These are phyloP conservation scores for Leptographium galeiforme DNA, from an alignment of 2,329 filamentous ascomycete species.

Conservation along the genomic window DNA sequence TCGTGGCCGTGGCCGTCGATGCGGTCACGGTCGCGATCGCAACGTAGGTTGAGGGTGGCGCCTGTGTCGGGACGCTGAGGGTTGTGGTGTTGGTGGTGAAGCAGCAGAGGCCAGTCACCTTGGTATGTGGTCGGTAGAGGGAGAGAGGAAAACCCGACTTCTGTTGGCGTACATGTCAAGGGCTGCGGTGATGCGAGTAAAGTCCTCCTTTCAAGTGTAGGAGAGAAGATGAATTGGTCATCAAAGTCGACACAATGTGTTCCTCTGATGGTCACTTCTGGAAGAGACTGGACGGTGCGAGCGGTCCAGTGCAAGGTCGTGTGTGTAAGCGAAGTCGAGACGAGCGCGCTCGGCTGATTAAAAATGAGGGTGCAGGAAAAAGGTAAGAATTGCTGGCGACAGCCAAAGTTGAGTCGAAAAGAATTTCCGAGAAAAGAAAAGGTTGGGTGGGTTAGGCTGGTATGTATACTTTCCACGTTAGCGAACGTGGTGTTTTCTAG, in stretches of 20 bases:
- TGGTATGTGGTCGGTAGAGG: slow-evolving; percentile 47
- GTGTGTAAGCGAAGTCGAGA: not conserved
- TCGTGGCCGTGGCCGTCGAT: slow-evolving; percentile 12
- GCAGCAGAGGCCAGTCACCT: slow-evolving; percentile 36
- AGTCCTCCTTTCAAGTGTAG: slow-evolving; percentile 12
- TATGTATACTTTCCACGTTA: slow-evolving; percentile 4
- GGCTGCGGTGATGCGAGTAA: slow-evolving; percentile 19
- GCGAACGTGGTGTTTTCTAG: not conserved
- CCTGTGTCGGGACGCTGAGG: slow-evolving; percentile 33
- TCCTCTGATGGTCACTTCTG: slow-evolving; percentile 22
- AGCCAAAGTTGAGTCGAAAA: slow-evolving; percentile 6
- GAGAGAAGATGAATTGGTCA: slow-evolving; percentile 18
- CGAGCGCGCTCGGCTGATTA: slow-evolving; percentile 2
- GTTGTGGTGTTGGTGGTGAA: slow-evolving; percentile 22
- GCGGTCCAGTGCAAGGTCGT: slow-evolving; percentile 17
- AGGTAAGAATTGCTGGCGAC: slow-evolving; percentile 5
- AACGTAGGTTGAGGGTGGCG: slow-evolving; percentile 17
- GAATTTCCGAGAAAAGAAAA: not conserved
- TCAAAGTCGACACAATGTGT: slow-evolving; percentile 25
- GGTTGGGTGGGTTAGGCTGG: slow-evolving; percentile 5
- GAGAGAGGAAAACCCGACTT: slow-evolving; percentile 39
- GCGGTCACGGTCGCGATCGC: slow-evolving; percentile 12
- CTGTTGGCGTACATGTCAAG: slow-evolving; percentile 44
- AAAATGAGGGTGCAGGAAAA: not conserved
- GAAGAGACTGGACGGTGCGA: slow-evolving; percentile 24